These are phyloP conservation scores for Glycyrrhiza uralensis DNA, from an alignment of 306 rosid species.

Conservation along the genomic window DNA sequence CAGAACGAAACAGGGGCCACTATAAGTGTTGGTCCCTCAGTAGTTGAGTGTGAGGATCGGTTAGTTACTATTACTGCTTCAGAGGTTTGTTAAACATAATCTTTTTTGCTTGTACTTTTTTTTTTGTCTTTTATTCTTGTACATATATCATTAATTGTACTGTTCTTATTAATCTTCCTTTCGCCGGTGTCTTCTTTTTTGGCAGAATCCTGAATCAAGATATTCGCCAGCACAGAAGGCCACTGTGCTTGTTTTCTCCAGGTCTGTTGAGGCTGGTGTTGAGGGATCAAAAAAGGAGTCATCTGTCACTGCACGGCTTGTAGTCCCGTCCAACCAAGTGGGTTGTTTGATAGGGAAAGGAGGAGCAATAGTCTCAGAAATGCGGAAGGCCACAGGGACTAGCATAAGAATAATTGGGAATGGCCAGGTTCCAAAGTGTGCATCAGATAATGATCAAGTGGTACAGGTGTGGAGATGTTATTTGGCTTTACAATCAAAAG, in stretches of 20 bases:
- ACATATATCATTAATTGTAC: not conserved
- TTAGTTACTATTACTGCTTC: conserved; percentile 64
- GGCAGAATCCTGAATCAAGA: conserved; percentile 69
- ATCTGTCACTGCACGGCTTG: conserved; percentile 58
- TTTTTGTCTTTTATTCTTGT: conserved; percentile 1
- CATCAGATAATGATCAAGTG: conserved; percentile 54
- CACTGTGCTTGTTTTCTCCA: conserved; percentile 75
- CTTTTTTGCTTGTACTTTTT: conserved; percentile 7
- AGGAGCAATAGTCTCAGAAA: conserved; percentile 77
- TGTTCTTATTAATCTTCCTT: not conserved
- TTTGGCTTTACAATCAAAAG: conserved; percentile 22
- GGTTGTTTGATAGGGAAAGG: conserved; percentile 96
- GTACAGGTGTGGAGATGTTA: conserved; percentile 58
- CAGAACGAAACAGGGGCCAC: conserved; percentile 82
- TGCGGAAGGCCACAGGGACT: conserved; percentile 72
- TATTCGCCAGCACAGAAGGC: conserved; percentile 87
- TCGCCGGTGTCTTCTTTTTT: conserved; percentile 23
- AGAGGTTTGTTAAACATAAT: conserved; percentile 60
- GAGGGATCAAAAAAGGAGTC: conserved; percentile 57
- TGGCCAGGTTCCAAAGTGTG: conserved; percentile 76
- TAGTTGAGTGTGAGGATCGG: conserved; percentile 72
- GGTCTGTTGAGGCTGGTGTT: conserved; percentile 52
- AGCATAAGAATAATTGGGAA: conserved; percentile 61
- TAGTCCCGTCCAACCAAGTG: conserved; percentile 74
- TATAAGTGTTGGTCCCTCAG: conserved; percentile 57